Base-by-base conservation (phyloP, 2,329 filamentous ascomycete species). In the Epichloe gansuensis region DNA sequence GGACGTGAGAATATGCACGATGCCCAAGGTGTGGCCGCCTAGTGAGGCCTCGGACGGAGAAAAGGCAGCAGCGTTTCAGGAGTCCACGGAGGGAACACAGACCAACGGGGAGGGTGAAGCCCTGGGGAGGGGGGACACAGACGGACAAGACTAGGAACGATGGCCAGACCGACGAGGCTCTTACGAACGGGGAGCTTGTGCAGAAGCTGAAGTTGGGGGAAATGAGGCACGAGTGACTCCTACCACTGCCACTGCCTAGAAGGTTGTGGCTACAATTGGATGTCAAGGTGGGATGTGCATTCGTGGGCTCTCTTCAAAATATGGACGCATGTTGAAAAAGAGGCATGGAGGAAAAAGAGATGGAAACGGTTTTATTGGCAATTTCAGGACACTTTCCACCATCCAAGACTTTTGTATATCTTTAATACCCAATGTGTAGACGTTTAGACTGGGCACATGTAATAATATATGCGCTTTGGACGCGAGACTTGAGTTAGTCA, bases 1-100 rank as follows among this genome's bases (percentile, higher is more conserved):
- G 53, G 61, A 63, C 13, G 75, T 76, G 60, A 65, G 67, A 44
- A 68, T 82, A 37, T 78, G 77, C 61, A 77, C 72, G 6, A 64
- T 82, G 9, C 71, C 73, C 23, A 74, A 69, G 63, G 67, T 65
- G 4, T 75, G 37, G 55, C 54, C 48, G 31, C 54, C 44, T 23
- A 15, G 34, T 51, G 25, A 42, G 48, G 11, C 45, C 42, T 48
- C 52, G 21, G 58, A 55, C 45, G 50, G 54, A 9, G 48, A 52
- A 11, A 37, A 52, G 17, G 49, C 55, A 39, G 52, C 50, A 25
- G 49, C 49, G 12, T 31, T 31, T 11, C 31, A 31, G 31, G 31
- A 31, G 31, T 41, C 17, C 41, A 35, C 58, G 1, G 62, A 65
- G 52, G 63, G 60, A 5, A 66, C 64, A 1, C 63, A 65, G 54